Evolutionary conservation across 179 eudicot genomes (phyloP), one percentile per base, ranked within the genome.

Genomic region (Amaranthus tricolor): DNA sequence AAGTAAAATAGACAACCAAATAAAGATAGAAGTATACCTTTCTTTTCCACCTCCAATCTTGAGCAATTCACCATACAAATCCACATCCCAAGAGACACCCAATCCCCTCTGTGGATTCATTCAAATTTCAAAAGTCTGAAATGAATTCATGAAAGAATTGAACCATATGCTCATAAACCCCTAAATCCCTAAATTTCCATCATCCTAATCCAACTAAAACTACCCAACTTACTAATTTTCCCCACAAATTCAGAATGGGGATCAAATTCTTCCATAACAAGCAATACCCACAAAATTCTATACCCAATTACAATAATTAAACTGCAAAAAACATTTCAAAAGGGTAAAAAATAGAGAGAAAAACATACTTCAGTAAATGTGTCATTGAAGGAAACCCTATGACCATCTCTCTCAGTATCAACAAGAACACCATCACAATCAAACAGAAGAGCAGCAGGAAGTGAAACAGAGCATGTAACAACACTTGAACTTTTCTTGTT

Each of bases 41-140:
- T 93, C 99, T 78, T 96, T 95, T 68, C 99, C 98, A 76, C 99
- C 99, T 53, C 99, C 98, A 78, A 93, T 93, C 83, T 93, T 89
- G 84, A 96, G 98, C 90, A 96, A 80, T 78, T 96, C 98, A 24
- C 98, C 99, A 62, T 96, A 96, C 87, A 96, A 91, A 72, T 93
- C 96, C 57, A 93, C 98, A 84, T 93, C 98, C 98, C 98, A 96
- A 17, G 92, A 79, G 57, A 93, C 96, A 57, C 97, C 99, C 82
- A 96, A 78, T 77, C 83, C 97, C 72, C 78, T 93, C 98, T 93
- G 96, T 71, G 54, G 43, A 75, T 79, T 76, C 74, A 72, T 69
- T 72, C 80, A 84, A 82, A 74, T 68, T 74, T 78, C 66, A 59
- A 68, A 74, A 60, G 52, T 71, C 71, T 62, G 65, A 73, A 20